phyloP scores from a whole-genome alignment of 148 eudicot genomes.

The Tetragonia tetragonoides region DNA sequence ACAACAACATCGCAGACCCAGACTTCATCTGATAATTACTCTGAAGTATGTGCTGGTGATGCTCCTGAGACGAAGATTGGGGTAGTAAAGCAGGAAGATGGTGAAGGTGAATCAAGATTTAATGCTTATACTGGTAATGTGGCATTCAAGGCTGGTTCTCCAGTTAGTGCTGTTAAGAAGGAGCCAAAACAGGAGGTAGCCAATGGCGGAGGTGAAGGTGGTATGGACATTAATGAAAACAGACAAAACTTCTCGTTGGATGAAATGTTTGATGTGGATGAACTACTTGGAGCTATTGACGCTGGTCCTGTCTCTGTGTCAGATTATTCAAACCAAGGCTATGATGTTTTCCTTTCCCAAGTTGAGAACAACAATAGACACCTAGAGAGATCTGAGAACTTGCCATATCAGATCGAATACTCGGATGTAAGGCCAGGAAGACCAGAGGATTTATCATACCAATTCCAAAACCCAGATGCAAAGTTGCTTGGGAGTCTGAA shows the following conservation, averaged over 20 bases:
- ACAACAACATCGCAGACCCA: constrained; percentile 23
- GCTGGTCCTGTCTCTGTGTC: constrained; percentile 18
- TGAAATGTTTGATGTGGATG: constrained; percentile 62
- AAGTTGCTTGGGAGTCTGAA: constrained; percentile 12
- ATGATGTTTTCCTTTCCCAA: not conserved
- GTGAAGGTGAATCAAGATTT: constrained; percentile 25
- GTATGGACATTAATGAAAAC: constrained; percentile 16
- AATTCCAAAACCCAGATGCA: constrained; percentile 6
- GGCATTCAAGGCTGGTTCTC: constrained; percentile 3
- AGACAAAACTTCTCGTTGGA: constrained; percentile 21
- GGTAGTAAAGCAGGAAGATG: constrained; percentile 24
- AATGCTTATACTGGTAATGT: not conserved
- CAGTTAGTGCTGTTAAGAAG: constrained; percentile 23
- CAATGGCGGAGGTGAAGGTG: constrained; percentile 7
- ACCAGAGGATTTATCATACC: constrained; percentile 18
- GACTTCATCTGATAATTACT: constrained; percentile 27
- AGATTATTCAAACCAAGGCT: not conserved
- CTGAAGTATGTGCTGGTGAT: constrained; percentile 34
- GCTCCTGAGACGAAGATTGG: constrained; percentile 14
- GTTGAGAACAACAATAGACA: constrained; percentile 14
- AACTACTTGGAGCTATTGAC: constrained; percentile 40
- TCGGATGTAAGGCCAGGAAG: not conserved
- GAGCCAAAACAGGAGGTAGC: constrained; percentile 22
- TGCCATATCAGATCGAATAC: not conserved
- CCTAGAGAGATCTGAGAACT: constrained; percentile 4